Evolutionary conservation across 116 monocot species (phyloP).

Genomic region (Phalaenopsis hybrid): DNA sequence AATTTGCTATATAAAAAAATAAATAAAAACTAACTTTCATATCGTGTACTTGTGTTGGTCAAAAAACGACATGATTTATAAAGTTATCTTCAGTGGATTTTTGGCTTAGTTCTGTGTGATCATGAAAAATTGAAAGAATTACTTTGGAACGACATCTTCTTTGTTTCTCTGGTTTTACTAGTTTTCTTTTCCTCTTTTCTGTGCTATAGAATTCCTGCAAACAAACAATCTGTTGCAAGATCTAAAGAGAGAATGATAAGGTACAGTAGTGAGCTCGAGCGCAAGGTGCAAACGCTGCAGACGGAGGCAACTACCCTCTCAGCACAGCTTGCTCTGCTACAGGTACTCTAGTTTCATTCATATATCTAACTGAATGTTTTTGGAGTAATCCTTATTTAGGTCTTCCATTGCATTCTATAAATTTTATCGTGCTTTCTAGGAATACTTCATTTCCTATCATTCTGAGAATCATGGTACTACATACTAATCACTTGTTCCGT

Average conservation of each 20-base stretch:
- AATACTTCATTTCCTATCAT: neutral
- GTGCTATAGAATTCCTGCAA: slow-evolving; percentile 70
- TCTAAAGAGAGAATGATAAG: slow-evolving; percentile 78
- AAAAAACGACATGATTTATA: too few relatives aligned
- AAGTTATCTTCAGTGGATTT: too few relatives aligned
- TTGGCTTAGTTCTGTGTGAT: too few relatives aligned
- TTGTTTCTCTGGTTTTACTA: neutral
- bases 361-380: too few relatives aligned
- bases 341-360: slow-evolving; percentile 26
- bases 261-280: slow-evolving; percentile 67
- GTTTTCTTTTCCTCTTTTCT: neutral
- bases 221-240: slow-evolving; percentile 81
- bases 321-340: slow-evolving; percentile 67
- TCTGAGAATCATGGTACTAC: neutral
- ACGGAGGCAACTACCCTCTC: slow-evolving; percentile 84
- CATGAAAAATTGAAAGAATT: neutral
- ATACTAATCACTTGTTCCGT: neutral
- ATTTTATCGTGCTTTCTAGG: too few relatives aligned
- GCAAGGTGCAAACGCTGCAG: slow-evolving; percentile 84
- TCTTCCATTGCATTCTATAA: too few relatives aligned
- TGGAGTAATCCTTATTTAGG: too few relatives aligned
- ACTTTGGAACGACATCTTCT: neutral
- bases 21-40: too few relatives aligned
- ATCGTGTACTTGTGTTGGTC: too few relatives aligned
- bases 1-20: too few relatives aligned